A percentile compares a stretch with the other conserved stretches of the same genome.
phyloP scores from a whole-genome alignment of 305 asterid species.

The Fraxinus ornus region DNA sequence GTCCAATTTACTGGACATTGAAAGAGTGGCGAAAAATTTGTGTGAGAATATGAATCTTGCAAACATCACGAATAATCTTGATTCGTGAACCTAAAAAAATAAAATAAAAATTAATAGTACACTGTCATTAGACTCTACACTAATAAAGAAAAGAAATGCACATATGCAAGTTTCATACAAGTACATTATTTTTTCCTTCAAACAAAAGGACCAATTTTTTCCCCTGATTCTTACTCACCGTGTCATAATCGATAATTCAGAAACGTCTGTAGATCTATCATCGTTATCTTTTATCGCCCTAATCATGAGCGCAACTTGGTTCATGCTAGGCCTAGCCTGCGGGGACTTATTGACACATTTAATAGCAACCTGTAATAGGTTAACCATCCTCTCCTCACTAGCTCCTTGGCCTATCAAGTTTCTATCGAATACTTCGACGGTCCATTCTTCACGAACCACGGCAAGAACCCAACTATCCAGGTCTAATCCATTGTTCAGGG shows the following conservation, averaged over 20 bases:
- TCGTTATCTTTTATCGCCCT: conserved; percentile 57
- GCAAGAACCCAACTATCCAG: conserved; percentile 68
- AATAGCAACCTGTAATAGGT: conserved; percentile 55
- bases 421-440: conserved; percentile 73
- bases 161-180: not conserved
- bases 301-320: conserved; percentile 50
- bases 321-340: conserved; percentile 54
- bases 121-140: not conserved
- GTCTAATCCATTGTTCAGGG: conserved; percentile 50
- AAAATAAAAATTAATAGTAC: not conserved
- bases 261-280: conserved; percentile 60
- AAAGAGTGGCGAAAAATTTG: not conserved
- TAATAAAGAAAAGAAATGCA: not conserved
- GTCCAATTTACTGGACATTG: not conserved
- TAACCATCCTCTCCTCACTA: conserved; percentile 71
- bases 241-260: conserved; percentile 34
- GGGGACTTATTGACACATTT: conserved; percentile 48
- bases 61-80: not conserved
- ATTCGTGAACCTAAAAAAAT: not conserved
- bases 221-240: conserved; percentile 14
- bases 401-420: conserved; percentile 57
- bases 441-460: conserved; percentile 78
- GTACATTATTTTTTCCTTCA: not conserved
- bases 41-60: not conserved
- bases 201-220: not conserved